Evolutionary conservation across 441 rosid genomes (phyloP), one percentile per base, ranked within the genome.

Genomic region (Viola pubescens): DNA sequence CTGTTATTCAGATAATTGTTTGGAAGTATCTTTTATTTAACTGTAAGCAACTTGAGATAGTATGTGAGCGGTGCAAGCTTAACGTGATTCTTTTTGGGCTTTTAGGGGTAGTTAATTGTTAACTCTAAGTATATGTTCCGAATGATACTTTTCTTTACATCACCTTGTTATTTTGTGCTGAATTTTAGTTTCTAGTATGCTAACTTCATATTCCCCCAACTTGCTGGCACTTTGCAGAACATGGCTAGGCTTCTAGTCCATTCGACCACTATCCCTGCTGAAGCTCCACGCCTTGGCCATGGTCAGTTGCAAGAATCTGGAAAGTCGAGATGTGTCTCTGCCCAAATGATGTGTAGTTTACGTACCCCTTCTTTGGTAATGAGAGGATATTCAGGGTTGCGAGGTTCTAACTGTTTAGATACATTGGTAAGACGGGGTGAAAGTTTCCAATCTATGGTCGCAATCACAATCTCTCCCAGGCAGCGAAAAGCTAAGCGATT

Each of bases 211-310:
- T 26, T 26, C 34, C 34, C 62, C 19, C 6, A 39, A 41, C 66
- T 38, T 80, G 86, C 89, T 81, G 91, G 53, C 63, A 59, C 53
- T 58, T 55, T 48, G 44, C 61, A 74, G 54, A 19, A 41, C 54
- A 94, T 94, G 98, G 88, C 83, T 52, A 77, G 84, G 68, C 70
- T 81, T 56, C 76, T 88, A 46, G 84, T 83, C 70, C 82, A 78
- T 60, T 74, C 78, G 10, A 75, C 86, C 50, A 73, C 74, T 70
- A 62, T 72, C 46, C 69, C 82, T 54, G 77, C 85, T 13, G 39
- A 75, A 66, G 77, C 73, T 58, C 58, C 77, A 58, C 58, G 78
- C 40, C 71, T 65, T 60, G 67, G 77, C 65, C 70, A 75, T 74
- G 67, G 75, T 39, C 82, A 54, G 26, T 73, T 82, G 8, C 61